Evolutionary conservation across 768 basidiomycete species (phyloP).

Genomic region (Lactarius quietus): DNA sequence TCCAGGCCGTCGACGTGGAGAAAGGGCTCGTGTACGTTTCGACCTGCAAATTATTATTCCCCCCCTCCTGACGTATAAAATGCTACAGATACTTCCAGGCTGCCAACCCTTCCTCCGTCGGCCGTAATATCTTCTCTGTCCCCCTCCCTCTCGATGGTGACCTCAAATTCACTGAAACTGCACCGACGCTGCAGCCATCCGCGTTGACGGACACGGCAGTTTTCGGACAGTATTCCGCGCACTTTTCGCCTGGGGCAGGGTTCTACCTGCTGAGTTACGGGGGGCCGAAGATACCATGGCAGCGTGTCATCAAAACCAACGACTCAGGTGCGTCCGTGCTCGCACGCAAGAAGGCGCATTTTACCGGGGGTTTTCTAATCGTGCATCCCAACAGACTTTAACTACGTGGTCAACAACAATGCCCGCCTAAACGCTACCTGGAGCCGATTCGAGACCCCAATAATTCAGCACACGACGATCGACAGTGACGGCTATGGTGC

Average conservation of each 20-base stretch:
- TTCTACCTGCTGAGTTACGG: slow-evolving; percentile 79
- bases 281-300: slow-evolving; percentile 86
- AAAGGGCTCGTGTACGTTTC: slow-evolving; percentile 66
- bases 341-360: not conserved
- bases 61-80: not conserved
- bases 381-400: slow-evolving; percentile 45
- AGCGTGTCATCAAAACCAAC: slow-evolving; percentile 63
- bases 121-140: slow-evolving; percentile 81
- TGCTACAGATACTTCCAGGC: slow-evolving; percentile 78
- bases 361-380: not conserved
- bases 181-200: slow-evolving; percentile 37
- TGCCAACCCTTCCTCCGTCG: slow-evolving; percentile 74
- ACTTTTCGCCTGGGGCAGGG: slow-evolving; percentile 82
- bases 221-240: slow-evolving; percentile 57
- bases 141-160: slow-evolving; percentile 53
- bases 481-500: slow-evolving; percentile 74
- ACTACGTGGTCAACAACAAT: slow-evolving; percentile 71
- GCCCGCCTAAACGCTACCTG: slow-evolving; percentile 59
- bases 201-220: slow-evolving; percentile 50
- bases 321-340: slow-evolving; percentile 39
- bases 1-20: slow-evolving; percentile 66
- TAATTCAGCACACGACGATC: slow-evolving; percentile 66
- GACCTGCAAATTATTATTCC: slow-evolving; percentile 9
- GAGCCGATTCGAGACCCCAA: slow-evolving; percentile 65
- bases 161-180: slow-evolving; percentile 25